These are phyloP conservation scores for Hirschioporus abietinus DNA, from an alignment of 768 basidiomycete genomes.

Conservation along the genomic window DNA sequence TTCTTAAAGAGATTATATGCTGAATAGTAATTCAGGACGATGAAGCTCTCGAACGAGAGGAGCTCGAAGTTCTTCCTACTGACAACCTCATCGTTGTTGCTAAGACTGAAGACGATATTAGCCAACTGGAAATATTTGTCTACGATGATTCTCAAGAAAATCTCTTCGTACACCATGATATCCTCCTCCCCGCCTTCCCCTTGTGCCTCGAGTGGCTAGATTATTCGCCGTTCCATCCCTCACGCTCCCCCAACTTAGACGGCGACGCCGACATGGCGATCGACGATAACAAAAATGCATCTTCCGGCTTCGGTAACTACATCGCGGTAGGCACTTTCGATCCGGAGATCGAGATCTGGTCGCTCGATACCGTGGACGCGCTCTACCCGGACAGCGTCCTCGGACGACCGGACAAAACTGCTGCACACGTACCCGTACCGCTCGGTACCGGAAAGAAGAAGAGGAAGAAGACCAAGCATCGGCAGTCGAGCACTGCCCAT, in stretches of 20 bases:
- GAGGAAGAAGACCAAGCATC: constrained; percentile 77
- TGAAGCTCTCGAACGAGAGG: constrained; percentile 79
- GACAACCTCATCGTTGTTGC: constrained; percentile 92
- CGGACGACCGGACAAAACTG: constrained; percentile 81
- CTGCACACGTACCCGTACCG: constrained; percentile 71
- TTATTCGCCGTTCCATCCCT: constrained; percentile 62
- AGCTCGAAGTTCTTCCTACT: constrained; percentile 81
- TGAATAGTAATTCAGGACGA: constrained; percentile 41
- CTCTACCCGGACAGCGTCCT: constrained; percentile 92
- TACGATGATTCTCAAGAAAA: constrained; percentile 91
- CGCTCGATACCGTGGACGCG: constrained; percentile 86
- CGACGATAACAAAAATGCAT: constrained; percentile 7
- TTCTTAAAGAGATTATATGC: constrained; percentile 10
- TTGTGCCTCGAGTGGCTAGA: constrained; percentile 99
- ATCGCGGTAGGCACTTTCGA: constrained; percentile 97
- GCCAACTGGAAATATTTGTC: constrained; percentile 92
- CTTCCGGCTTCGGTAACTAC: constrained; percentile 66
- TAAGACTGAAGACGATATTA: constrained; percentile 95
- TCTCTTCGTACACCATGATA: constrained; percentile 94
- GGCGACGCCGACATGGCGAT: not conserved
- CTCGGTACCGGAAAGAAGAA: constrained; percentile 97
- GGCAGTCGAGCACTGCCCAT: constrained; percentile 53
- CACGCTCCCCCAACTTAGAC: constrained; percentile 36
- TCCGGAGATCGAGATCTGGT: constrained; percentile 99
- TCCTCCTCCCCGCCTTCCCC: constrained; percentile 96